These are phyloP conservation scores for Penicillium paneum DNA, from an alignment of 2,329 filamentous ascomycete genomes.

Conservation along the genomic window DNA sequence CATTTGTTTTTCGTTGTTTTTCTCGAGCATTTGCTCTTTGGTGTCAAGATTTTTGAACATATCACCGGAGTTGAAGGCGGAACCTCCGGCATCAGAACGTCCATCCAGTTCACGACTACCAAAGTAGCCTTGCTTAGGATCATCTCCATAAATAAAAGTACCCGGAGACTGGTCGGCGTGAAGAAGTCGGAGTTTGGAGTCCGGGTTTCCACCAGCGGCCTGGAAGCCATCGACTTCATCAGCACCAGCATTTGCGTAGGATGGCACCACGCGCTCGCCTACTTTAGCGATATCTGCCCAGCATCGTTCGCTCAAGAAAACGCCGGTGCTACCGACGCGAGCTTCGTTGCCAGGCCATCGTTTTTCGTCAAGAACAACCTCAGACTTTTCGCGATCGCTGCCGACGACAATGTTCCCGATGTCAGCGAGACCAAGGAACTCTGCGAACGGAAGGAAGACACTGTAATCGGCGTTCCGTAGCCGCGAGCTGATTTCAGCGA, in stretches of 20 bases:
- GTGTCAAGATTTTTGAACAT: constrained; percentile 99
- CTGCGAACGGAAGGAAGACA: constrained; percentile 89
- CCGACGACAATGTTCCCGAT: constrained; percentile 81
- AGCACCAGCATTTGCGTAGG: constrained; percentile 58
- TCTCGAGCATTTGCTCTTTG: constrained; percentile 89
- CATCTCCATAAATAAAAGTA: constrained; percentile 64
- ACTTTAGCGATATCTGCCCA: constrained; percentile 88
- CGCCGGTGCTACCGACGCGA: constrained; percentile 81
- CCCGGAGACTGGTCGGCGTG: constrained; percentile 52
- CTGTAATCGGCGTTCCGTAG: constrained; percentile 92
- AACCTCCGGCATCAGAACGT: constrained; percentile 86
- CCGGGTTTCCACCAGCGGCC: constrained; percentile 45
- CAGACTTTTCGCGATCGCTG: constrained; percentile 85
- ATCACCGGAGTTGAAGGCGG: constrained; percentile 86
- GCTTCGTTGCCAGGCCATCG: constrained; percentile 92
- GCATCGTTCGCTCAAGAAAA: constrained; percentile 92
- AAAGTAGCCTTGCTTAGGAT: constrained; percentile 79
- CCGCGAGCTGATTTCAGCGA: constrained; percentile 93
- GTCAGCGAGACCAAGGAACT: constrained; percentile 87
- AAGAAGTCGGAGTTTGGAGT: constrained; percentile 58
- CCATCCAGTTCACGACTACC: constrained; percentile 73
- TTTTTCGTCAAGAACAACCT: constrained; percentile 86
- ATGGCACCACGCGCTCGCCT: constrained; percentile 57
- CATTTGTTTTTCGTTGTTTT: constrained; percentile 85
- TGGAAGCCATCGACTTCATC: constrained; percentile 58